Evolutionary conservation across 306 rosid species (phyloP), one percentile per base, ranked within the genome.

Genomic region (Alnus glutinosa): DNA sequence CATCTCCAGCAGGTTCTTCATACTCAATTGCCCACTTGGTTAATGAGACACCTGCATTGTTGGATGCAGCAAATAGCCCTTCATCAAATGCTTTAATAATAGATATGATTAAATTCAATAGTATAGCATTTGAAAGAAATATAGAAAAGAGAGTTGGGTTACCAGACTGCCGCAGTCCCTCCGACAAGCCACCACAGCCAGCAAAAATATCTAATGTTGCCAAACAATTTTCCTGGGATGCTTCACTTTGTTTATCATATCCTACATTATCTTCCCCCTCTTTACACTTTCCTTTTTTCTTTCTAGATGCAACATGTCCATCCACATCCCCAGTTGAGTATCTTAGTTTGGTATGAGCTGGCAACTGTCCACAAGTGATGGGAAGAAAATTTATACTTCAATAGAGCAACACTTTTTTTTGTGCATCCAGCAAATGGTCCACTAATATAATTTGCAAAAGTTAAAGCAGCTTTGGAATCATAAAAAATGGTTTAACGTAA

Each of bases 21-120:
- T 95, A 95, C 85, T 95, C 98, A 32, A 95, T 93, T 51, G 99
- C 99, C 99, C 99, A 95, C 88, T 93, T 95, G 55, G 99, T 93
- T 48, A 66, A 64, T 67, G 97, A 77, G 78, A 81, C 84, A 48
- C 99, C 98, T 91, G 87, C 78, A 86, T 75, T 74, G 76, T 80
- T 58, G 63, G 48, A 73, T 80, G 74, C 79, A 79, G 67, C 28
- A 66, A 49, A 34, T 66, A 55, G 70, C 7, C 12, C 23, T 54
- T 71, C 66, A 79, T 36, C 70, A 50, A 46, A 46, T 61, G 57
- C 63, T 61, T 16, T 4, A 23, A 50, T 11, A 76, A 67, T 28
- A 75, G 1, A 78, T 42, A 61, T 14, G 70, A 34, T 18, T 30
- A 32, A 12, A n/a, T 36, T 71, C 50, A 54, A 48, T 54, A 58